Evolutionary conservation across 1,284 basidiomycete species (phyloP).

Genomic region (Macrocystidia cucumis): DNA sequence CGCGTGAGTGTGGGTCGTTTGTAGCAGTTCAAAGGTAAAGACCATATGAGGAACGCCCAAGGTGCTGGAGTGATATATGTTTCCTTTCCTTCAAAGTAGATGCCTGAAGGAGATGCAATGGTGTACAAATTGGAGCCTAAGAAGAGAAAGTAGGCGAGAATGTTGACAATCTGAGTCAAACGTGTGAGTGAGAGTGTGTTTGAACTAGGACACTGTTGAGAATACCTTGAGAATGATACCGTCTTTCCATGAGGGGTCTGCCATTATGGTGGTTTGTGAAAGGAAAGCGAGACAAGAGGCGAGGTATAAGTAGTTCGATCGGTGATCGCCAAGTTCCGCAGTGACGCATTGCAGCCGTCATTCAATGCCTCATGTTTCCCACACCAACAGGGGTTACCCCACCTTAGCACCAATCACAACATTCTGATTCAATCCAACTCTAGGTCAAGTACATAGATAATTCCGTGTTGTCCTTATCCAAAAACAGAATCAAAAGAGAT

Average conservation of each 20-base stretch:
- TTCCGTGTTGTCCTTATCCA: too few species aligned
- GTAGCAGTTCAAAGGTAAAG: constrained; percentile 10
- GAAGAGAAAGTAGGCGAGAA: constrained; percentile 74
- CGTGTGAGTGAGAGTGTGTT: too few species aligned
- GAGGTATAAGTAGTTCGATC: too few species aligned
- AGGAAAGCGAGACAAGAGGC: constrained; percentile 10
- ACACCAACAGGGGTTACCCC: too few species aligned
- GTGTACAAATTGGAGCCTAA: constrained; percentile 87
- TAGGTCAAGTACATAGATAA: too few species aligned
- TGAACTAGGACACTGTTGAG: too few species aligned
- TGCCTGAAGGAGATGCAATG: constrained; percentile 62
- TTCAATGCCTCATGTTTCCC: too few species aligned
- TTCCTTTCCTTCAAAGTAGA: constrained; percentile 65
- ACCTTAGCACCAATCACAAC: too few species aligned
- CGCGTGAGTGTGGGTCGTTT: constrained; percentile 8
- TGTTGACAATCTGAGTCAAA: constrained; percentile 59
- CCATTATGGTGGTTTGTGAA: constrained; percentile 40
- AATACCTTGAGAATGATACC: constrained; percentile 71
- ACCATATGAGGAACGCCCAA: constrained; percentile 85
- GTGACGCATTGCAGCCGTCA: too few species aligned
- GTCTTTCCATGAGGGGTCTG: constrained; percentile 60
- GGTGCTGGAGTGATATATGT: constrained; percentile 89
- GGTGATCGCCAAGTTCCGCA: too few species aligned
- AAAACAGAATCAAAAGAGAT: too few species aligned
- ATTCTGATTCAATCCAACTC: too few species aligned